Conservation (phyloP, 371 early-diverging fungal genomes). For the Haplosporangium sp. region DNA sequence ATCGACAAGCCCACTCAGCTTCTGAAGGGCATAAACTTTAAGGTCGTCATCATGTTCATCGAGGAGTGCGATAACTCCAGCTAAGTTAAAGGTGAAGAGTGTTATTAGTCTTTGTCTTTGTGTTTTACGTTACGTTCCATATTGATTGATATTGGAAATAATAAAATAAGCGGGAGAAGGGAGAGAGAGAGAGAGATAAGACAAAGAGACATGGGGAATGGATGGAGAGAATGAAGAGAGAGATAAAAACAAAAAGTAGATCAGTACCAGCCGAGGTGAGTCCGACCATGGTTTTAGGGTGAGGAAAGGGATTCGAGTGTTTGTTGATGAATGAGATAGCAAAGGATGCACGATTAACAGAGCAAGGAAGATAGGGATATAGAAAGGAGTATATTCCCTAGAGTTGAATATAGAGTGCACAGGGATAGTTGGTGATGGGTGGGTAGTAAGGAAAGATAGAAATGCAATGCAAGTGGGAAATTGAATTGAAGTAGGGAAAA, state of each 20-base stretch:
- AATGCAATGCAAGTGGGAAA: not conserved
- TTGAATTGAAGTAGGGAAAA: not conserved
- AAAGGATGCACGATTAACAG: no score
- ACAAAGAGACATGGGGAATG: no score
- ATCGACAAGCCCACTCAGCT: slow-evolving; percentile 89
- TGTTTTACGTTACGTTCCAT: no score
- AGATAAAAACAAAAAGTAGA: not conserved
- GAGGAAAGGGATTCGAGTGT: no score
- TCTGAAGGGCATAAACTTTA: slow-evolving; percentile 90
- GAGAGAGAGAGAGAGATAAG: no score
- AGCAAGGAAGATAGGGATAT: not conserved
- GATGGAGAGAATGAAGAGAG: no score
- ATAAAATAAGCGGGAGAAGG: not conserved
- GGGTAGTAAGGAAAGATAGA: not conserved
- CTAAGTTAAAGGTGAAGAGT: slow-evolving; percentile 55
- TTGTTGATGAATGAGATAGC: no score
- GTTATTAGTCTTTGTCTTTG: no score
- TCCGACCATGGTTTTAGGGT: slow-evolving; percentile 48
- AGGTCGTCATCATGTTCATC: slow-evolving; percentile 94
- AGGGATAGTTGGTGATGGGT: not conserved
- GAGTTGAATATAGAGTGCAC: no score
- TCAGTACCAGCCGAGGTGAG: slow-evolving; percentile 58
- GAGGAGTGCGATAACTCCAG: slow-evolving; percentile 92
- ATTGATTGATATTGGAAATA: no score
- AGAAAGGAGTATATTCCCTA: no score